These are phyloP conservation scores for Phellinidium pouzarii DNA, from an alignment of 1,284 basidiomycete species.

Conservation along the genomic window DNA sequence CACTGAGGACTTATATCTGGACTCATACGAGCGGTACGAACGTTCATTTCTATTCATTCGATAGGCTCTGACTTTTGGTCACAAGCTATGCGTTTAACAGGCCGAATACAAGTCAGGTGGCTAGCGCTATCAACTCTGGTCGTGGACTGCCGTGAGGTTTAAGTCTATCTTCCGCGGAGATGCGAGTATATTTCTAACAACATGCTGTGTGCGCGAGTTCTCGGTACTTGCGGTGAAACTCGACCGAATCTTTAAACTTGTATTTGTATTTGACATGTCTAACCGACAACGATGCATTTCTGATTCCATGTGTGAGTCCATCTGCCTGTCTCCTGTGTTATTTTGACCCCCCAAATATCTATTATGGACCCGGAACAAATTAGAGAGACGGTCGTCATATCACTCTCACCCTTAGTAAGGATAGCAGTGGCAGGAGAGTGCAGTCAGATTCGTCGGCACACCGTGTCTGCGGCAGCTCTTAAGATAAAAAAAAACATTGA, in stretches of 20 bases:
- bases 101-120: slow-evolving; percentile 67
- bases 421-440: too few species aligned
- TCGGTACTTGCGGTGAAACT: not conserved
- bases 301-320: not conserved
- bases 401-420: too few species aligned
- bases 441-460: not conserved
- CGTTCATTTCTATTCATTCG: not conserved
- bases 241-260: not conserved
- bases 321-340: too few species aligned
- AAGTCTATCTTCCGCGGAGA: not conserved
- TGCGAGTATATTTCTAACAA: not conserved
- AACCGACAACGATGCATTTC: not conserved
- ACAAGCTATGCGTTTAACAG: slow-evolving; percentile 64
- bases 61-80: slow-evolving; percentile 3
- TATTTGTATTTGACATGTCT: not conserved
- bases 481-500: not conserved
- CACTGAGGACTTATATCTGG: slow-evolving; percentile 64
- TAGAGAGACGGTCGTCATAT: too few species aligned
- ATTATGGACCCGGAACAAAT: too few species aligned
- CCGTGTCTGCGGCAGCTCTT: not conserved
- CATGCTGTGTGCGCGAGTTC: not conserved
- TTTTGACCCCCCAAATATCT: too few species aligned
- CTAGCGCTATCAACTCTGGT: slow-evolving; percentile 63
- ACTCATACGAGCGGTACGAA: slow-evolving; percentile 65
- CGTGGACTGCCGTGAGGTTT: slow-evolving; percentile 45